Evolutionary conservation across 345 rosid genomes (phyloP), one percentile per base, ranked within the genome.

Genomic region (Geranium brycei): DNA sequence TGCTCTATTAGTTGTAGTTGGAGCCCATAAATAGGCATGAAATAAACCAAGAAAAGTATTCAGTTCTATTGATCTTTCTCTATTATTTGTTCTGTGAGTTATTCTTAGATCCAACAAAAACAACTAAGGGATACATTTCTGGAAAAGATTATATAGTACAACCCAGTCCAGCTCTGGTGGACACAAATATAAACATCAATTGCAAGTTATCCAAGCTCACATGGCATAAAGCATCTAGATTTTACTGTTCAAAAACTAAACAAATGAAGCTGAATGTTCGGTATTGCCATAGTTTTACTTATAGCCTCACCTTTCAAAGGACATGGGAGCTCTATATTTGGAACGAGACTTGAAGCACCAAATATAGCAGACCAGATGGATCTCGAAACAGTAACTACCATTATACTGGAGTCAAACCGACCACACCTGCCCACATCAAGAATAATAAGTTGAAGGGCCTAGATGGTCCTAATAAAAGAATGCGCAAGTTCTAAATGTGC

Each of bases 331-430:
- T 47, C 53, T 47, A 10, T 47, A 47, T 8, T 8, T 11, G 1
- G 15, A 40, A 56, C 19, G 19, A 8, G 15, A 32, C 28, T 18
- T 57, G 28, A 51, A 18, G 59, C 28, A 7, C 38, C 59, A 12
- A 11, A 17, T 23, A 31, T 3, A 35, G 58, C 35, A 23, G 55
- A 56, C 7, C 38, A 64, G 17, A 51, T 62, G 55, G 14, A 18
- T 28, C 58, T 47, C 53, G 0, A 10, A 7, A 10, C 17, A 47
- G 14, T 19, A 17, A 13, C 66, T 66, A 63, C 51, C 41, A 31
- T 75, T 64, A 81, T 2, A 77, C 10, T 19, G 87, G 95, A 60
- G 95, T 87, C 77, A 87, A 74, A 57, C 95, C 95, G n/a, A 87
- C 88, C 55, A 87, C 90, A 69, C 95, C 95, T 87, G 87, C 84